Evolutionary conservation across 2,329 filamentous ascomycete genomes (phyloP).

Genomic region (Fusarium euwallaceae): DNA sequence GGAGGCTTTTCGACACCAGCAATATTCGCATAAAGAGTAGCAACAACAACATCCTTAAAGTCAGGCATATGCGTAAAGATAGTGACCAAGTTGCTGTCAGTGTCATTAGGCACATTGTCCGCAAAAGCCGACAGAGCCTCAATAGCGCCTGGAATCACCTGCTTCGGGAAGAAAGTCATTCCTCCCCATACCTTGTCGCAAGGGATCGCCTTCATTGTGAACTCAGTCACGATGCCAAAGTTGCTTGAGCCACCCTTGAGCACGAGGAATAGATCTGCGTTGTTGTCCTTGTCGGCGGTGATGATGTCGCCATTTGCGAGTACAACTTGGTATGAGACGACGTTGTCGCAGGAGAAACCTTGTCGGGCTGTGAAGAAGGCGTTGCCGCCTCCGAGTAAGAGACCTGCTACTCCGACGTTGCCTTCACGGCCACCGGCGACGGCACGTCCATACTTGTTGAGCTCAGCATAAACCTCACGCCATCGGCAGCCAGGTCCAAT

Average conservation of each 20-base stretch:
- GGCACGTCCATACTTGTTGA: constrained; percentile 51
- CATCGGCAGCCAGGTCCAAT: constrained; percentile 61
- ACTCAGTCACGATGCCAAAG: constrained; percentile 54
- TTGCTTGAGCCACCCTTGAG: constrained; percentile 59
- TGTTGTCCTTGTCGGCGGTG: constrained; percentile 51
- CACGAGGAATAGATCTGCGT: constrained; percentile 60
- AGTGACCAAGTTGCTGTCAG: constrained; percentile 24
- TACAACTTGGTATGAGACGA: constrained; percentile 62
- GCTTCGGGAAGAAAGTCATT: constrained; percentile 32
- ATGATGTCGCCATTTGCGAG: constrained; percentile 60
- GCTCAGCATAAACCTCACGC: constrained; percentile 44
- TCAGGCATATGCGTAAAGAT: constrained; percentile 26
- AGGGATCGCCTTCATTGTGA: constrained; percentile 46
- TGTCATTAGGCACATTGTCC: constrained; percentile 26
- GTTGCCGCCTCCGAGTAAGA: constrained; percentile 47
- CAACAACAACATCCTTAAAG: constrained; percentile 25
- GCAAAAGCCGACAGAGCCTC: constrained; percentile 14
- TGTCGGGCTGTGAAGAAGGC: constrained; percentile 49
- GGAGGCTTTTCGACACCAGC: constrained; percentile 23
- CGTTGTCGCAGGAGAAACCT: constrained; percentile 63
- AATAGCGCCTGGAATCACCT: constrained; percentile 22
- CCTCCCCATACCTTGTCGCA: constrained; percentile 31
- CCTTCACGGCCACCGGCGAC: constrained; percentile 60
- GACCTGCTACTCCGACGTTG: constrained; percentile 48
- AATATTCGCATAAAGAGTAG: constrained; percentile 30